Evolutionary conservation across 768 basidiomycete species (phyloP), one percentile per base, ranked within the genome.

Genomic region (Suillus luteus): DNA sequence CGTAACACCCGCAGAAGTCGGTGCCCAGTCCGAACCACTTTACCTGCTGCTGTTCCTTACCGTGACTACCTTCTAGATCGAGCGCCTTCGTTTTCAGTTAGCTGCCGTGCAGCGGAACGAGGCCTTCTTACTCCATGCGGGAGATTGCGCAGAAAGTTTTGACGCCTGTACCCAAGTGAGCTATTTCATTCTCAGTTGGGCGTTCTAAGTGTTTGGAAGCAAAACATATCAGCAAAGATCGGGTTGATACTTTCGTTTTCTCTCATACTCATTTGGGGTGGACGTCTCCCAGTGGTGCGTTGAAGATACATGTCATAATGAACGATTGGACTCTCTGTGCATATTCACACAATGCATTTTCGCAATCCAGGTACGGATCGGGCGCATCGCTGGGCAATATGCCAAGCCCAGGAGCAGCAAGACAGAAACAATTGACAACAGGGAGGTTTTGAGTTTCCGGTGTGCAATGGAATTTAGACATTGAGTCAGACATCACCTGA

Each of bases 141-240:
- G 97, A 2, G 97, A 99, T 71, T 99, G 97, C 70, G 95, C 94
- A n/a, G 93, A 96, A 75, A 91, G 92, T 73, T 96, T 96, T 70
- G 90, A 92, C 69, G 93, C 93, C 0, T 95, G 93, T 73, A 94
- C 92, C 0, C 86, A 93, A 66, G 92, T 93, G 72, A 69, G 84
- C 80, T 44, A 35, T 58, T 40, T 48, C 7, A 48, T 62, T 35
- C 40, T 70, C 54, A 58, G 57, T 68, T 61, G 59, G 61, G 59
- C 61, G 7, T 62, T 38, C 43, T 67, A 33, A 69, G 51, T 48
- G 38, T n/a, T 65, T 41, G 51, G 19, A 68, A 94, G 92, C 86
- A 93, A 78, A 92, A 93, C 68, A 93, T 96, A 65, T 86, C 92
- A 41, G 85, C 88, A 22, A 94, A 95, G 73, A 90, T 96, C 62